Conservation (phyloP, 129 eudicot species). For the Pittosporum tobira region DNA sequence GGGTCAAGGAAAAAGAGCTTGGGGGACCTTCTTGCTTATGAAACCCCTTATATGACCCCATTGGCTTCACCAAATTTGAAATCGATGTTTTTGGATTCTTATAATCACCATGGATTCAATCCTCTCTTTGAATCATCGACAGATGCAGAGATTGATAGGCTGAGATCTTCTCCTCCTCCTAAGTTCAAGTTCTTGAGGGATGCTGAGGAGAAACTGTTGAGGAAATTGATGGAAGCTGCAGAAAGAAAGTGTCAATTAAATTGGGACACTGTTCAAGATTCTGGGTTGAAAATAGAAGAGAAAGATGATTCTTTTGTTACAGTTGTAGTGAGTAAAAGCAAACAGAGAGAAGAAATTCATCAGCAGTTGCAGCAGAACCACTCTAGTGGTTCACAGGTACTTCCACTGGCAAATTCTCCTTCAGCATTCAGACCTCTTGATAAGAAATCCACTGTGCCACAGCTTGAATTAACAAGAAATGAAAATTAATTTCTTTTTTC, state of each 20-base stretch:
- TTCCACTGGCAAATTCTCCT: conserved; percentile 62
- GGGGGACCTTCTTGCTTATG: conserved; percentile 48
- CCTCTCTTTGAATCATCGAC: conserved; percentile 44
- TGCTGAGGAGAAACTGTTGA: conserved; percentile 74
- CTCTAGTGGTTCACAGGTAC: conserved; percentile 47
- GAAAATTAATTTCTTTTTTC: background rate
- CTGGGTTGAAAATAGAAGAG: conserved; percentile 13
- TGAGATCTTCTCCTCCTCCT: conserved; percentile 91
- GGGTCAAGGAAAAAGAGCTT: conserved; percentile 40
- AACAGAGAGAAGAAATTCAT: conserved; percentile 18
- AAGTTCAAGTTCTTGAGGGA: conserved; percentile 76
- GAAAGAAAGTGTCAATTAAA: conserved; percentile 25
- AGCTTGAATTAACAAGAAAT: background rate
- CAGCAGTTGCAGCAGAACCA: too few species aligned
- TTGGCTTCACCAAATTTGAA: background rate
- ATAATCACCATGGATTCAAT: conserved; percentile 33
- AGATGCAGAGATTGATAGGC: conserved; percentile 29
- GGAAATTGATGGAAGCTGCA: conserved; percentile 34
- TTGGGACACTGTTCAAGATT: conserved; percentile 12
- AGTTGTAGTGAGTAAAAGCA: conserved; percentile 18
- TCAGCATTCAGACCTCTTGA: conserved; percentile 12
- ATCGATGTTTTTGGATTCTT: background rate
- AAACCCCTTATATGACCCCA: conserved; percentile 26
- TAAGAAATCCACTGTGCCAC: background rate
- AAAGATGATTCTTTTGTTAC: conserved; percentile 24